Conservation (phyloP, 352 stramenopile genomes). For the Phytophthora pinifolia region DNA sequence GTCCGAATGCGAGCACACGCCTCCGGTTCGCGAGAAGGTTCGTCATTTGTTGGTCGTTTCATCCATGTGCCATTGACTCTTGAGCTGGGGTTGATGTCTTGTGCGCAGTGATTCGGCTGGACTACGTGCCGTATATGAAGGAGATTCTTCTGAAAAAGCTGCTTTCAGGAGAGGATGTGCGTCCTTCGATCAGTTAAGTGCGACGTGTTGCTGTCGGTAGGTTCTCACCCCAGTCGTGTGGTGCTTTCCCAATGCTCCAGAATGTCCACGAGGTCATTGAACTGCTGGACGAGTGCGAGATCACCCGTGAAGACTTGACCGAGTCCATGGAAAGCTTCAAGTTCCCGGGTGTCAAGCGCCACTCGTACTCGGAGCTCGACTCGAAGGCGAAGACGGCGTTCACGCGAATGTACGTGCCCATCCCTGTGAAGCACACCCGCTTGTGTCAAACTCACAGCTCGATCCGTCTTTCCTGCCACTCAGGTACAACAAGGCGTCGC, state of each 20-base stretch:
- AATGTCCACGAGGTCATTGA: slow-evolving; percentile 91
- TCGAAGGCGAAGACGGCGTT: slow-evolving; percentile 93
- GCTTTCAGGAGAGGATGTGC: slow-evolving; percentile 70
- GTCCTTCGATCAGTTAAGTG: slow-evolving; percentile 5
- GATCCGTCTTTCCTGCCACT: not conserved
- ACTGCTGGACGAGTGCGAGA: slow-evolving; percentile 96
- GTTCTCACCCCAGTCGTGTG: slow-evolving; percentile 1
- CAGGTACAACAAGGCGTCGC: slow-evolving; percentile 91
- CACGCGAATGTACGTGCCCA: slow-evolving; percentile 75
- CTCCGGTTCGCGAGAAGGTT: slow-evolving; percentile 84
- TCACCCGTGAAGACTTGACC: slow-evolving; percentile 97
- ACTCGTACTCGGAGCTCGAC: slow-evolving; percentile 79
- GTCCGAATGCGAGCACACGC: slow-evolving; percentile 93
- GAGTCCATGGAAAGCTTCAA: slow-evolving; percentile 95
- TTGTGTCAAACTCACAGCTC: slow-evolving; percentile 1
- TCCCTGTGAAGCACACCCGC: not conserved
- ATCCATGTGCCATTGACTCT: slow-evolving; percentile 1
- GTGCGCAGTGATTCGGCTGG: slow-evolving; percentile 75
- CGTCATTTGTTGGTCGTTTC: slow-evolving; percentile 1
- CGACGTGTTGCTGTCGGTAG: not conserved
- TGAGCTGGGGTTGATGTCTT: not conserved
- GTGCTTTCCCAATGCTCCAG: slow-evolving; percentile 21
- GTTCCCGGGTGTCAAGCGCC: slow-evolving; percentile 70
- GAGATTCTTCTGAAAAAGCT: slow-evolving; percentile 86
- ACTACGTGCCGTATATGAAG: slow-evolving; percentile 90